Evolutionary conservation across 1,139 yeast species (phyloP), one percentile per base, ranked within the genome.

Genomic region (Yamadazyma mexicana): DNA sequence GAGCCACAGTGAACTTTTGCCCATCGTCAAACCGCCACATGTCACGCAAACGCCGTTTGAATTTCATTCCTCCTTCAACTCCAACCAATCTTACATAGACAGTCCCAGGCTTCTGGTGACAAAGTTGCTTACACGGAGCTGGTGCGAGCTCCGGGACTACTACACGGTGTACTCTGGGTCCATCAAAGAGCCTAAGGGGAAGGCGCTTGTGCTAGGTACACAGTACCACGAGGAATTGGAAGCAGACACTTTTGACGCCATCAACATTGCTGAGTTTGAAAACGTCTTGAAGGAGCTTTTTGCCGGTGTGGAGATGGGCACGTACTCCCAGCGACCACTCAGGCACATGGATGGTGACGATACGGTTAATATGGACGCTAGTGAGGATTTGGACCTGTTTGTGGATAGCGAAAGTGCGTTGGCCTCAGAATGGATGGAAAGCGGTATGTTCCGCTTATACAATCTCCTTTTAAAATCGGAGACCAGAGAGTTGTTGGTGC

Each of bases 401-500:
- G 6, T 35, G 8, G 33, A 29, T 23, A 6, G 14, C 3, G 67
- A 56, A 12, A 76, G 71, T 31, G 44, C 33, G 22, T 35, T 66
- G 33, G 68, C 69, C 1, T 45, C 45, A 5, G 59, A 54, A 8
- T 66, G 77, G 75, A 49, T 59, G 16, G 62, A 61, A 20, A 57
- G 58, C 31, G 54, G 64, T 1, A 56, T 69, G 2, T 46, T 46
- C 16, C 58, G 74, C 31, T 44, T 79, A 22, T 52, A 64, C 16
- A 58, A 61, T 12, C 54, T 81, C 17, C 55, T 78, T 12, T 49
- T 60, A 4, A 58, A 57, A 8, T 79, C 85, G 0, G 74, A 74
- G 42, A 80, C 85, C 1, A 63, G 89, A 45, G 91, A 84, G 52
- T 55, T 83, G 4, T 56, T 79, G 38, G 72, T 80, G 5, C 84